Evolutionary conservation across 2,329 filamentous ascomycete species (phyloP), one percentile per base, ranked within the genome.

Genomic region (Didymella pomorum): DNA sequence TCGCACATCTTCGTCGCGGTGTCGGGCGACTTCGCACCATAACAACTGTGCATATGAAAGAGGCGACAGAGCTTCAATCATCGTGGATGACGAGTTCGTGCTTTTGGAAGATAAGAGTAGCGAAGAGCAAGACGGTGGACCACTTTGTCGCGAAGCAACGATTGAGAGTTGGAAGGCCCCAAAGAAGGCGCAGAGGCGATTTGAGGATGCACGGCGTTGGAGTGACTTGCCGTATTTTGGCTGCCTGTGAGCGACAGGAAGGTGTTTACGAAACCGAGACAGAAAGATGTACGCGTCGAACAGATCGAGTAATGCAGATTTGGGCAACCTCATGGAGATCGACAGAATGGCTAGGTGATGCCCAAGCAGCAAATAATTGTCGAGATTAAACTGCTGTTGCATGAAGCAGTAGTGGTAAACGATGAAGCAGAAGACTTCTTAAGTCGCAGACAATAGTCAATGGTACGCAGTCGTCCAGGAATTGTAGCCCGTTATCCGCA

Each of bases 71-170:
- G 33, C 35, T 5, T 37, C 39, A 9, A 49, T 61, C 14, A 49
- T 61, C n/a, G 60, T 64, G 1, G 62, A 65, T 29, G 64, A 63
- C 18, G 64, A 63, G 1, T 58, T 53, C 1, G 57, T 64, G 14
- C 39, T 65, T 6, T 9, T 63, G 1, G 60, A 66, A 41, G 39
- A 35, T 12, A 42, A 50, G 12, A 56, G 58, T 7, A 60, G 56
- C 5, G 56, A 58, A n/a, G 61, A 54, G 26, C 41, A 54, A 37
- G 67, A 71, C 37, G 70, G 69, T 1, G 64, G 58, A 7, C 64
- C 71, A 3, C 14, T 71, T 2, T 67, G 66, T 44, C 56, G 69
- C 37, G 69, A 72, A 49, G 59, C 56, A 9, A 62, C 56, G 16
- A 66, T 72, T 42, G 66, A 59, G 31, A 57, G 29, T 28, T 68